Evolutionary conservation across 2,329 filamentous ascomycete genomes (phyloP), one percentile per base, ranked within the genome.

Genomic region (Arthrocladium fulminans): DNA sequence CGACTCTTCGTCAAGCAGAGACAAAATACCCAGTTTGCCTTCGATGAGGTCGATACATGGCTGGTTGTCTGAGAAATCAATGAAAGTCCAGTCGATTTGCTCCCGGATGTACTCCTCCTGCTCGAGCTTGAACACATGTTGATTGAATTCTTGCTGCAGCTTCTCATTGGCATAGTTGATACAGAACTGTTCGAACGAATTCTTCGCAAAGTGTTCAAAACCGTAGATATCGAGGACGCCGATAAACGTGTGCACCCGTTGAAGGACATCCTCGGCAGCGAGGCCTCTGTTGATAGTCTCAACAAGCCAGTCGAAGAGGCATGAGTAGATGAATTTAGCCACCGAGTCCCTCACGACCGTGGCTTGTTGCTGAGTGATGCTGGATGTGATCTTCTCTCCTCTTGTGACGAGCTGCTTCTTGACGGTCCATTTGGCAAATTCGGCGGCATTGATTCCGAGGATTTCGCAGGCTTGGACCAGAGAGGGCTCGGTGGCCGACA

Each of bases 81-180:
- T 98, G 64, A 98, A 98, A 8, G 86, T 96, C 92, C 92, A 98
- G 69, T 97, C 89, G 57, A 98, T 98, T 70, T 97, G 76, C 69
- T 98, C 92, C 48, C 84, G 81, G 34, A 96, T 78, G 64, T 98
- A 98, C 67, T 98, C 92, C 65, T 98, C 92, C 66, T 98, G 92
- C 67, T 98, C 92, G 19, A 98, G 79, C 68, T 97, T 96, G 79
- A 98, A 98, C 29, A 98, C 92, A 63, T 98, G 92, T 65, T 94
- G 88, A 69, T 98, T 98, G 75, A 98, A 98, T 66, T 97, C 90
- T 66, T 98, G 92, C 65, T 98, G 92, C 47, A 98, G 74, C 70
- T 98, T 98, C 70, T 98, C 92, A 68, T 98, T 98, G 69, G 92
- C 92, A 63, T 98, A 98, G 70, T 98, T 98, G 78, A 98, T 98